These are phyloP conservation scores for Alternaria ventricosa DNA, from an alignment of 2,329 filamentous ascomycete species.

Conservation along the genomic window DNA sequence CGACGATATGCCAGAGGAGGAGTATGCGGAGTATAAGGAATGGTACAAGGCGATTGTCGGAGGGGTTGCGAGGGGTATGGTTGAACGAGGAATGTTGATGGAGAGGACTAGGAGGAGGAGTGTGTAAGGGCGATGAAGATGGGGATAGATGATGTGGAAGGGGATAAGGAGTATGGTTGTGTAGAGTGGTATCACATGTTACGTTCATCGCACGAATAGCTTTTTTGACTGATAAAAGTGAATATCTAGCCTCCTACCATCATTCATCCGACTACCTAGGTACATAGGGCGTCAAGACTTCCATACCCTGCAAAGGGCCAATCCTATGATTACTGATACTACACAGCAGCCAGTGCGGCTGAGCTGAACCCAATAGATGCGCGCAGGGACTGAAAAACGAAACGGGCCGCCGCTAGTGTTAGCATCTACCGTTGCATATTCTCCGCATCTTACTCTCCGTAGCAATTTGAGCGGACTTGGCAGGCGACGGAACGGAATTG, in stretches of 20 bases:
- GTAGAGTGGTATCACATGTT: not conserved
- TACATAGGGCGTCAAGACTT: not conserved
- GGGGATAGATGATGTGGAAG: not conserved
- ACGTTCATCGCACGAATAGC: not conserved
- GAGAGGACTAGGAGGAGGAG: not conserved
- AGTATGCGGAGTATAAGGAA: not conserved
- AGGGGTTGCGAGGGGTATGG: not conserved
- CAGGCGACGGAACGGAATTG: not conserved
- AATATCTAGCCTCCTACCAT: too few relatives aligned
- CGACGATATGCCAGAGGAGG: not conserved
- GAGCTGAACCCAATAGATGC: not conserved
- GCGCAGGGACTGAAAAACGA: too few relatives aligned
- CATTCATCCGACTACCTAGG: too few relatives aligned
- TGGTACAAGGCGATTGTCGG: rapidly evolving
- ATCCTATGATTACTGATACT: not conserved
- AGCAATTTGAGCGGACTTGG: too few relatives aligned
- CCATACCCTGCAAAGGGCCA: not conserved
- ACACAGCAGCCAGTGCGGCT: not conserved
- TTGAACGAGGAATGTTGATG: not conserved
- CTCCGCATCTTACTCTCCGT: too few relatives aligned
- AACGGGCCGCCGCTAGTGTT: too few relatives aligned
- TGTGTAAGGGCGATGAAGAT: not conserved
- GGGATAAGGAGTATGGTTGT: not conserved
- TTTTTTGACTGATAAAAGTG: too few relatives aligned
- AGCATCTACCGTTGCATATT: too few relatives aligned